Evolutionary conservation across 345 rosid species (phyloP), one percentile per base, ranked within the genome.

Genomic region (Lepidium sativum): DNA sequence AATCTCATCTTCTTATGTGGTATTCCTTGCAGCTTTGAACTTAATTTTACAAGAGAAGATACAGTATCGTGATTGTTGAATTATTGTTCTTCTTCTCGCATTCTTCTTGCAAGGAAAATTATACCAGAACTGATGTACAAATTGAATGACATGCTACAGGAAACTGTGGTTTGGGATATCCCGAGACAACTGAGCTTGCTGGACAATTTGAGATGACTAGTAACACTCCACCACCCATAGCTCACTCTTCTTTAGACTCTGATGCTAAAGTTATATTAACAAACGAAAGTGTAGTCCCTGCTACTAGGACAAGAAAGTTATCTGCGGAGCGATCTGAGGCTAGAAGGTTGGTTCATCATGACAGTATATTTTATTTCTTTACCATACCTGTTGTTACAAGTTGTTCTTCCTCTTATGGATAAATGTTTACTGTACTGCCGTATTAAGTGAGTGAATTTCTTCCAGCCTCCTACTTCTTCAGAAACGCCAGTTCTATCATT

Each of bases 401-500:
- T 32, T 32, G 17, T 34, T 64, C 41, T 58, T 54, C 16, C n/a
- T 14, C 51, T 31, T 14, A 51, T 61, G 39, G 14, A 60, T 23
- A 39, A 9, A 7, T 40, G 34, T 48, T 45, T 48, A 47, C 43
- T 34, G 11, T 65, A 52, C 34, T 66, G 16, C 6, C 4, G 1
- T 51, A 50, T 43, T 51, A 68, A 73, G 43, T 9, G 14, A 13
- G 60, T 25, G 53, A 14, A 10, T 34, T 50, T 55, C 60, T 60
- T 74, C 25, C 92, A 95, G 99, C 78, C 82, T 82, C n/a, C 77
- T 50, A 49, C 96, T 86, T 69, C 85, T 95, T 57, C 75, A 64
- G 77, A 83, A 69, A 59, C 88, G 96, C 32, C 99, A 82, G 77
- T 95, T 91, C 80, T 91, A 80, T 77, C 99, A 95, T 71, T 95